phyloP scores from a whole-genome alignment of 257 asterid genomes.

The Jacaranda copaia region DNA sequence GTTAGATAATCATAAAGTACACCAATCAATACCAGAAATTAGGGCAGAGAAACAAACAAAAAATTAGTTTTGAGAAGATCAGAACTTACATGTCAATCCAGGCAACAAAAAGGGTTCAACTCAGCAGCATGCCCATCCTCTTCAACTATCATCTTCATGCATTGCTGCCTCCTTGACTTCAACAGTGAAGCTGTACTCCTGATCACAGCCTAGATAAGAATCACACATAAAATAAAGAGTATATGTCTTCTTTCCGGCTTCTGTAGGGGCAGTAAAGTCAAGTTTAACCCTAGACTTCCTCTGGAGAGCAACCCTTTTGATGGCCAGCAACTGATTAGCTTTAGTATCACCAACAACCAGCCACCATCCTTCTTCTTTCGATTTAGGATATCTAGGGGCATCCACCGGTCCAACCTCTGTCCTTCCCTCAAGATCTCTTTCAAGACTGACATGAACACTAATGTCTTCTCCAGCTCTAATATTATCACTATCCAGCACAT shows the following conservation, averaged over 20 bases:
- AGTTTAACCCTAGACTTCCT: conserved; percentile 62
- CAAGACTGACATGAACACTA: conserved; percentile 50
- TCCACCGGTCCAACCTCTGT: conserved; percentile 63
- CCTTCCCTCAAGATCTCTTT: conserved; percentile 63
- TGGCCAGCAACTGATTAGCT: conserved; percentile 64
- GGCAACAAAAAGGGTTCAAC: neutral
- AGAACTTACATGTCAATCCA: conserved; percentile 32
- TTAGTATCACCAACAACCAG: conserved; percentile 65
- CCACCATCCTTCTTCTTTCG: conserved; percentile 76
- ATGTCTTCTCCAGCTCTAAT: conserved; percentile 52
- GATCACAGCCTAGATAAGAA: conserved; percentile 71
- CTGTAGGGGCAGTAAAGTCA: conserved; percentile 61
- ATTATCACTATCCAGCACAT: conserved; percentile 45
- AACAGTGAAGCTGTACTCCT: conserved; percentile 57
- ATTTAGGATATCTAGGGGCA: conserved; percentile 64
- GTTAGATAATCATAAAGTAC: no score
- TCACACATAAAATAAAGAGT: conserved; percentile 68
- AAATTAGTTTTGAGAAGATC: neutral
- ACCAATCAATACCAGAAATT: neutral
- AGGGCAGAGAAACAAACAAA: neutral
- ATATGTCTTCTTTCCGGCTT: conserved; percentile 54
- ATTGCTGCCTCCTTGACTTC: conserved; percentile 53
- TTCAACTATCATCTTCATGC: conserved; percentile 42
- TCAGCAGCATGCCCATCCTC: neutral
- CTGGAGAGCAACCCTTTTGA: conserved; percentile 64